Conservation (phyloP, 257 asterid genomes). For the Jaltomata sinuosa region DNA sequence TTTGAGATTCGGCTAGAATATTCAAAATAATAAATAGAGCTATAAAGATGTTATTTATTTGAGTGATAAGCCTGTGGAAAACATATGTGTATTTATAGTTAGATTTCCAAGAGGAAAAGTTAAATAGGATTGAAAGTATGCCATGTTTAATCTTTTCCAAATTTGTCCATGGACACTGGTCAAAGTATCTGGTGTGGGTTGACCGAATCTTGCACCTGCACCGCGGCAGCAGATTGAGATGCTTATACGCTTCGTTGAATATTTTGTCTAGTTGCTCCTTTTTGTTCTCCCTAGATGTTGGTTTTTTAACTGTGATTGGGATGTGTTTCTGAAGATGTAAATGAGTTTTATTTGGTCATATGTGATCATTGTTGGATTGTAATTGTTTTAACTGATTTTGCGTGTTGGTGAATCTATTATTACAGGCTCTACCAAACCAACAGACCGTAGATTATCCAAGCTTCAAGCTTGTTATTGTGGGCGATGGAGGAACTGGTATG, state of each 20-base stretch:
- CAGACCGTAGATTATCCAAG: slow-evolving; percentile 72
- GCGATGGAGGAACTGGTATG: slow-evolving; percentile 75
- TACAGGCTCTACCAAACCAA: slow-evolving; percentile 57
- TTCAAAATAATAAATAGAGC: neutral
- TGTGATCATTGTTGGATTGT: neutral
- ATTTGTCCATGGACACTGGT: too few relatives aligned
- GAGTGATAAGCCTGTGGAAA: neutral
- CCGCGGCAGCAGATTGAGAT: neutral
- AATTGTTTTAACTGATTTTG: neutral
- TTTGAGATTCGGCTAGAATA: neutral
- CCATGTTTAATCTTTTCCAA: too few relatives aligned
- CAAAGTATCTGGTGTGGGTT: too few relatives aligned
- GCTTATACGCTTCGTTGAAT: neutral
- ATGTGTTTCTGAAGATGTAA: neutral
- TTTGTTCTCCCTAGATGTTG: neutral
- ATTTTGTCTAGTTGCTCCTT: neutral
- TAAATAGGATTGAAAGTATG: neutral
- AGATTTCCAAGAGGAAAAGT: neutral
- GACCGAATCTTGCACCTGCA: too few relatives aligned
- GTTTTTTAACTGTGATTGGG: neutral
- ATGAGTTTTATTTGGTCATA: neutral
- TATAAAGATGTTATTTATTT: neutral
- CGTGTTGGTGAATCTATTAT: neutral
- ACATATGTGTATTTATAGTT: neutral
- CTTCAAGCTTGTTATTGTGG: slow-evolving; percentile 78